These are phyloP conservation scores for Acanthamoeba culbertsoni DNA, from an alignment of 208 protist genomes.

Conservation along the genomic window DNA sequence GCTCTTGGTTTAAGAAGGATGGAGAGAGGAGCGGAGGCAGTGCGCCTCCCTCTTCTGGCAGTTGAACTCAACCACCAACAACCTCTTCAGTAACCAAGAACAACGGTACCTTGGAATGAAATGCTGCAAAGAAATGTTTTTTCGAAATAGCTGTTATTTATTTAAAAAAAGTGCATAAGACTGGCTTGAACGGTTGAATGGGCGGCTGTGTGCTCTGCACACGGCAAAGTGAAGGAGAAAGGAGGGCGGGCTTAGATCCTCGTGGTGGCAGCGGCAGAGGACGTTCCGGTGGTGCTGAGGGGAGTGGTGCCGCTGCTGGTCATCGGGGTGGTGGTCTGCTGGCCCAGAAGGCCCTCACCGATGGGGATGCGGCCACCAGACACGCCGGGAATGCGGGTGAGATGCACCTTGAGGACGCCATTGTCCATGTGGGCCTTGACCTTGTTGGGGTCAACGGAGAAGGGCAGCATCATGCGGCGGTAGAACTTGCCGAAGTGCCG, in stretches of 20 bases:
- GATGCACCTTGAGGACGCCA: conserved; percentile 49
- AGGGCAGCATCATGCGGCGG: conserved; percentile 1
- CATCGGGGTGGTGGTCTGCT: not conserved
- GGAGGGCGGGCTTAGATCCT: not conserved
- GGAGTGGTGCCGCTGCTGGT: not conserved
- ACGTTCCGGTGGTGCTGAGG: not conserved
- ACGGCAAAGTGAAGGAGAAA: no score
- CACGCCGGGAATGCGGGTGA: not conserved
- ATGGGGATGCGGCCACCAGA: conserved; percentile 21
- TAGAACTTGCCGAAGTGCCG: conserved; percentile 60
- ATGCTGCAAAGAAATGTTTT: not conserved
- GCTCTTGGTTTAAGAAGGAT: not conserved
- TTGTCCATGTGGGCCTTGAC: conserved; percentile 52
- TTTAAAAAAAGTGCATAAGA: no score
- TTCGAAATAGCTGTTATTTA: no score
- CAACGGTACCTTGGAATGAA: no score
- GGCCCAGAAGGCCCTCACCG: not conserved
- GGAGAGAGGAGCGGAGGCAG: no score
- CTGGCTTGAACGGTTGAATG: no score
- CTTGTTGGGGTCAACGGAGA: conserved; percentile 43
- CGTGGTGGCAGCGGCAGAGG: not conserved
- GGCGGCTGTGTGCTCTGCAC: not conserved
- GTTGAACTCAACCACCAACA: no score
- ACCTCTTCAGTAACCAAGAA: no score
- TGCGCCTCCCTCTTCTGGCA: no score